Conservation (phyloP, 345 rosid species). For the Brassica cretica region DNA sequence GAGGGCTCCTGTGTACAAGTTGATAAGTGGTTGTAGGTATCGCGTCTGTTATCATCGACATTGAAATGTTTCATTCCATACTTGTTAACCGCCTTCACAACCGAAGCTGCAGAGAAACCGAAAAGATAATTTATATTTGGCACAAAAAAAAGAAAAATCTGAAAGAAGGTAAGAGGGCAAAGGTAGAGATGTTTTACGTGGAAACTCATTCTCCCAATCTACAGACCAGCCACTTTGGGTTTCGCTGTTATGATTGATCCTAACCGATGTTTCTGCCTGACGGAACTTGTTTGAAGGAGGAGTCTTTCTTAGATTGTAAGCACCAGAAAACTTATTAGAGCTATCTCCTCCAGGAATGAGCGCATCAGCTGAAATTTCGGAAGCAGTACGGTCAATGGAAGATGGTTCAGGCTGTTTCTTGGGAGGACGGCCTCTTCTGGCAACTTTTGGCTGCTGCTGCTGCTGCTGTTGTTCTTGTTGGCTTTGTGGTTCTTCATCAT, state of each 20-base stretch:
- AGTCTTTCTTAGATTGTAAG: conserved; percentile 69
- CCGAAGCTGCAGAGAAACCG: conserved; percentile 68
- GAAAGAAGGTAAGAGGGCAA: background rate
- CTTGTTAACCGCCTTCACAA: conserved; percentile 76
- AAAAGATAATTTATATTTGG: conserved; percentile 19
- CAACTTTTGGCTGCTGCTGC: conserved; percentile 63
- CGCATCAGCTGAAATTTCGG: conserved; percentile 65
- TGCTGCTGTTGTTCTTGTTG: conserved; percentile 56
- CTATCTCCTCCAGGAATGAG: conserved; percentile 65
- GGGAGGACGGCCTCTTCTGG: conserved; percentile 43
- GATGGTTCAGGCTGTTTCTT: conserved; percentile 68
- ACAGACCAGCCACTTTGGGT: conserved; percentile 51
- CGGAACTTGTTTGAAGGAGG: conserved; percentile 49
- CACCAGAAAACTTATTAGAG: conserved; percentile 44
- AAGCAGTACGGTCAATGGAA: conserved; percentile 53
- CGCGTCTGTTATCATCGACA: conserved; percentile 77
- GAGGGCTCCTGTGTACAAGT: conserved; percentile 48
- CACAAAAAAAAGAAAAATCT: background rate
- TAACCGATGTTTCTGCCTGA: conserved; percentile 57
- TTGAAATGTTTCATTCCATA: conserved; percentile 77
- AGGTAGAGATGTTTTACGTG: conserved; percentile 48
- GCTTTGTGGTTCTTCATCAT: conserved; percentile 63
- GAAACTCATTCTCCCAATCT: conserved; percentile 95
- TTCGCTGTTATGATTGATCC: conserved; percentile 57
- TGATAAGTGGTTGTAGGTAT: conserved; percentile 55